Evolutionary conservation across 139 green algal genomes (phyloP), one percentile per base, ranked within the genome.

Genomic region (Coccomyxa sp.): DNA sequence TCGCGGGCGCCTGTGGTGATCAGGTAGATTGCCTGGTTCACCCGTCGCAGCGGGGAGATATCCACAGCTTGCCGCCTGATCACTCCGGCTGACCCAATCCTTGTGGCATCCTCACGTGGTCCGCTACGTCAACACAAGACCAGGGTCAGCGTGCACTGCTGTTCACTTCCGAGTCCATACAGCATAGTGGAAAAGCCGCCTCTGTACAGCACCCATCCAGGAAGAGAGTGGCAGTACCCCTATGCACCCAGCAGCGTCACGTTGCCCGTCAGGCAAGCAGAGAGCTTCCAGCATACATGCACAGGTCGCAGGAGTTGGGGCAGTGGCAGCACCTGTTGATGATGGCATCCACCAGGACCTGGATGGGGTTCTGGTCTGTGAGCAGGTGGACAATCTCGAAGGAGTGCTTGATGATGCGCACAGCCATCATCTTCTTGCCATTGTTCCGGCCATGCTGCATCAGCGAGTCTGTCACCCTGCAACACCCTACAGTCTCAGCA

Each of bases 391-490:
- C 94, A 86, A 99, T 97, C 76, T 99, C 96, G 83, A 99, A 98
- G 0, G 96, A 88, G 83, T 99, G 96, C 90, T 95, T 92, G 24
- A 99, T 95, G 81, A 99, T 99, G 84, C 93, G 91, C 73, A 96
- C 90, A 36, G 96, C 96, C 92, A 99, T 96, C 54, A 99, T 81
- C 94, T 99, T 99, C 93, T 99, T 99, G 85, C 96, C 96, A 89
- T 99, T 99, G 96, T 99, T 99, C 91, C 96, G 96, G 76, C 96
- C 96, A 88, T 99, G 96, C 95, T 97, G 97, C 96, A 99, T 99
- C 58, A 99, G 88, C 36, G 94, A 97, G 86, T 90, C 94, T 40
- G 88, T 92, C 71, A 99, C 88, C 75, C 93, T 97, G 88, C 81
- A 76, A n/a, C n/a, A n/a, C n/a, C n/a, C n/a, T n/a, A n/a, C n/a